A percentile compares a stretch with the other conserved stretches of the same genome.
phyloP scores from a whole-genome alignment of 176 grass and related monocot genomes.

The Avena sativa region DNA sequence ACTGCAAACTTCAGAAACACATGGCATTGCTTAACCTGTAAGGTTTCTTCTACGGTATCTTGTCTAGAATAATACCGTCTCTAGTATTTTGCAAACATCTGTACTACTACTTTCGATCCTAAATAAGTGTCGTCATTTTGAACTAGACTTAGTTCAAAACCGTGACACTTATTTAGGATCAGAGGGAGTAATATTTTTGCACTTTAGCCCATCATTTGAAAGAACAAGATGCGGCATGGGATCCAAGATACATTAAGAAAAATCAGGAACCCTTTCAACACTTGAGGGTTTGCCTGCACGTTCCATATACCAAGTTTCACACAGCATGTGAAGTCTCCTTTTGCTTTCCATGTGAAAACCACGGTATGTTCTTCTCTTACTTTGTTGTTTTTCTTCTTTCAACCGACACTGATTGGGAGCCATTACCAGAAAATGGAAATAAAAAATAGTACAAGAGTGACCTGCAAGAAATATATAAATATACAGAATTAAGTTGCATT shows the following conservation, averaged over 20 bases:
- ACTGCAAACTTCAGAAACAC: neutral
- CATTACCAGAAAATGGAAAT: neutral
- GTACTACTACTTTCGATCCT: too few relatives aligned
- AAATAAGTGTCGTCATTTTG: too few relatives aligned
- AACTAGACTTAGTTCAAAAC: too few relatives aligned
- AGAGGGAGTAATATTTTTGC: neutral
- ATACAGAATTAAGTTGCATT: neutral
- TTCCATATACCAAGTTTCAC: slow-evolving; percentile 17
- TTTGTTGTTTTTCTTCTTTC: neutral
- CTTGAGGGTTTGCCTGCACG: neutral
- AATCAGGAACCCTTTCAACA: slow-evolving; percentile 19
- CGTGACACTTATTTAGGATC: too few relatives aligned
- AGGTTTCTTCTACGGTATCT: neutral
- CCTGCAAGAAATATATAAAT: neutral
- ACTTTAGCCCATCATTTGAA: neutral
- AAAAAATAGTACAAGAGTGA: neutral
- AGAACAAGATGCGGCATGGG: slow-evolving; percentile 1
- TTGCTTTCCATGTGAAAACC: slow-evolving; percentile 16
- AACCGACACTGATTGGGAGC: neutral
- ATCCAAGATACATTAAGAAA: neutral
- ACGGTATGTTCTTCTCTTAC: neutral
- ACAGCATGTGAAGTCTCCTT: neutral
- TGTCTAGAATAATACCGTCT: neutral
- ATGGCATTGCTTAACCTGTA: slow-evolving; percentile 32
- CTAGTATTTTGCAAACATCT: neutral